A percentile compares a stretch with the other conserved stretches of the same genome.
Evolutionary conservation across 106 monocot species (phyloP).

Genomic region (Allium sativum): DNA sequence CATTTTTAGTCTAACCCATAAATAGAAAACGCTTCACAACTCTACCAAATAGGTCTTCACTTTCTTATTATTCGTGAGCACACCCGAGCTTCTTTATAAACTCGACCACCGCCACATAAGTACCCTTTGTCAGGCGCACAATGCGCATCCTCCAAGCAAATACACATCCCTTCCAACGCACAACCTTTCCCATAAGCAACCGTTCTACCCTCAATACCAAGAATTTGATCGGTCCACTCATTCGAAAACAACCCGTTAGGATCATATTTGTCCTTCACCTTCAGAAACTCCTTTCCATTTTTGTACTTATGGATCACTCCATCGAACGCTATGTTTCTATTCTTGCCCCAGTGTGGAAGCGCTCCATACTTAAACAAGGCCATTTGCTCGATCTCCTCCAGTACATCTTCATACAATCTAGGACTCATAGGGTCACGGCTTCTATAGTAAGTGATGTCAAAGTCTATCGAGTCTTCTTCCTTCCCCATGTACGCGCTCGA

Average conservation of each 20-base stretch:
- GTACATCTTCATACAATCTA: constrained; percentile 32
- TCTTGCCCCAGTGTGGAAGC: constrained; percentile 1
- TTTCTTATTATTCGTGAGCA: neutral
- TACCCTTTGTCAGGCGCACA: constrained; percentile 12
- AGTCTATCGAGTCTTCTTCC: constrained; percentile 13
- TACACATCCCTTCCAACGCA: constrained; percentile 27
- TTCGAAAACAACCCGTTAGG: constrained; percentile 45
- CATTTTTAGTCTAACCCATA: too few species aligned
- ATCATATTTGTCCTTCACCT: constrained; percentile 40
- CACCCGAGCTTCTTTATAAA: constrained; percentile 12
- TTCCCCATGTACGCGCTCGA: constrained; percentile 48
- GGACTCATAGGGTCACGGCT: constrained; percentile 35
- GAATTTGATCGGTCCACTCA: constrained; percentile 65
- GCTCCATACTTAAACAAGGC: constrained; percentile 59
- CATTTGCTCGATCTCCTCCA: constrained; percentile 88
- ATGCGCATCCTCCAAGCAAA: constrained; percentile 10
- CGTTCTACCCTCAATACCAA: constrained; percentile 39
- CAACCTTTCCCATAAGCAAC: constrained; percentile 36
- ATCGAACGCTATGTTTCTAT: constrained; percentile 28
- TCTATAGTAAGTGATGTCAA: constrained; percentile 27
- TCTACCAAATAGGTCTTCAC: too few species aligned
- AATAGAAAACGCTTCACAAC: too few species aligned
- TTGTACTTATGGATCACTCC: constrained; percentile 36
- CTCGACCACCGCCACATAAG: constrained; percentile 11
- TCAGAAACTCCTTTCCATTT: constrained; percentile 16